Evolutionary conservation across 352 stramenopile genomes (phyloP).

Genomic region (Globisporangium mamillatum): DNA sequence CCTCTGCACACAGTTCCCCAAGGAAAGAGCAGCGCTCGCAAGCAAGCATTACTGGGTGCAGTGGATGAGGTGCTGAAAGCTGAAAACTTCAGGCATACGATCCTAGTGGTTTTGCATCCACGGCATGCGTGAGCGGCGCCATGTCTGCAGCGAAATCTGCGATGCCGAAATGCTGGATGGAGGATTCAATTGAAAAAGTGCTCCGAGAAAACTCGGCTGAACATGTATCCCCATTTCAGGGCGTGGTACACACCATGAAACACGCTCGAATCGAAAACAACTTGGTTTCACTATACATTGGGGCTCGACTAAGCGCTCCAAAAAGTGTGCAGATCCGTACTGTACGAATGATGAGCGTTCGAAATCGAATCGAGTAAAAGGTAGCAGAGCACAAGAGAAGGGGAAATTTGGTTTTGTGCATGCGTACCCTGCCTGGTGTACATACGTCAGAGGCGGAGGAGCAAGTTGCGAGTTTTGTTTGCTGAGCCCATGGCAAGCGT

Average conservation of each 20-base stretch:
- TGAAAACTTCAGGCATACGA: neutral
- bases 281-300: neutral
- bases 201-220: neutral
- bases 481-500: neutral
- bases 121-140: neutral
- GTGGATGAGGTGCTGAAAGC: constrained; percentile 1
- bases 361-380: neutral
- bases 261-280: neutral
- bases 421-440: constrained; percentile 3
- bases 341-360: neutral
- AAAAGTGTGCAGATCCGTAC: neutral
- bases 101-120: neutral
- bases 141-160: constrained; percentile 1
- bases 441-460: constrained; percentile 2
- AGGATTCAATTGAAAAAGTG: neutral
- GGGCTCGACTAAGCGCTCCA: constrained; percentile 3
- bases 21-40: neutral
- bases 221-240: neutral
- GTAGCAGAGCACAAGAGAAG: neutral
- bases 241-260: neutral
- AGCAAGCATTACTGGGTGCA: neutral
- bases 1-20: neutral
- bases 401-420: neutral
- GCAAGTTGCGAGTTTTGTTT: neutral
- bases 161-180: neutral